These are phyloP conservation scores for Aspergillus novofumigatus DNA, from an alignment of 2,329 filamentous ascomycete species.

Conservation along the genomic window DNA sequence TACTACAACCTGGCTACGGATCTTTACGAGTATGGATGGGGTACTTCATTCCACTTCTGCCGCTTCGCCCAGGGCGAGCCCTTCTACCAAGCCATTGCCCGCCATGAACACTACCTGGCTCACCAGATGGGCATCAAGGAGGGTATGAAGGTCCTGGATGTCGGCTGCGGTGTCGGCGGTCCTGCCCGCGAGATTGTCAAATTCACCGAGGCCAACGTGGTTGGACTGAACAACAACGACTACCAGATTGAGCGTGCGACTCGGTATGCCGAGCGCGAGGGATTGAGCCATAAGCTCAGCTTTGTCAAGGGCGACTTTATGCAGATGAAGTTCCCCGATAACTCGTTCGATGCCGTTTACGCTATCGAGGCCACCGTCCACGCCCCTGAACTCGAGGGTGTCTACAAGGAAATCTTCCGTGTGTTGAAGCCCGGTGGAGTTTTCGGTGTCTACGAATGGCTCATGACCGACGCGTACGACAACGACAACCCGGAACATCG, in stretches of 20 bases:
- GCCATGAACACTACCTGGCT: slow-evolving; percentile 97
- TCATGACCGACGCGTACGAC: slow-evolving; percentile 96
- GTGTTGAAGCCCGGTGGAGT: slow-evolving; percentile 93
- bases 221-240: slow-evolving; percentile 97
- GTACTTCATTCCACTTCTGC: slow-evolving; percentile 95
- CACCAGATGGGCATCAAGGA: slow-evolving; percentile 81
- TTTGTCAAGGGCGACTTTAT: slow-evolving; percentile 98
- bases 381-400: slow-evolving; percentile 81
- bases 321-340: slow-evolving; percentile 95
- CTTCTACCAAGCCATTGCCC: slow-evolving; percentile 87
- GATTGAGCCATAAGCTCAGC: slow-evolving; percentile 70
- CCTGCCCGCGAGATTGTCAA: slow-evolving; percentile 94
- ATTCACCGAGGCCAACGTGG: slow-evolving; percentile 84
- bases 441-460: slow-evolving; percentile 98
- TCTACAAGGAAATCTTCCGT: slow-evolving; percentile 91
- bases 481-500: slow-evolving; percentile 82
- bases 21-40: slow-evolving; percentile 96
- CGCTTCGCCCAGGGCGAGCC: slow-evolving; percentile 82
- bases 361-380: slow-evolving; percentile 97
- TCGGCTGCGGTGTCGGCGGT: slow-evolving; percentile 94
- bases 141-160: slow-evolving; percentile 86
- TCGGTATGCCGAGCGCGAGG: slow-evolving; percentile 75
- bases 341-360: slow-evolving; percentile 91
- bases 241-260: slow-evolving; percentile 97
- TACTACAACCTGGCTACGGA: slow-evolving; percentile 98